These are phyloP conservation scores for Geranium brycei DNA, from an alignment of 345 rosid species.

Conservation along the genomic window DNA sequence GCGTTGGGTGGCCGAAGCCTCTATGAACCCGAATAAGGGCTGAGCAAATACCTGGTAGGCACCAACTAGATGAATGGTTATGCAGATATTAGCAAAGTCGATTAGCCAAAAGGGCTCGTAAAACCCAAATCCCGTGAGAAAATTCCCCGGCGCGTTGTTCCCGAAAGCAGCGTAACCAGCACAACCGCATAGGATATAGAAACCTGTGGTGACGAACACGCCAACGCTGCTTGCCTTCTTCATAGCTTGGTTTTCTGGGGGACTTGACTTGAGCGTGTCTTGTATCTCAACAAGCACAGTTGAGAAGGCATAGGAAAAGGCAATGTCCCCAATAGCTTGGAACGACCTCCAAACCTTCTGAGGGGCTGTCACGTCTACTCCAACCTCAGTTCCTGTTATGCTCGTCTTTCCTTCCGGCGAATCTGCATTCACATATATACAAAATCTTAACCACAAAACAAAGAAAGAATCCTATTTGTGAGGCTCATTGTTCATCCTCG, in stretches of 20 bases:
- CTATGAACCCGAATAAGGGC: slow-evolving; percentile 1
- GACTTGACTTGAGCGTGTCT: slow-evolving; percentile 52
- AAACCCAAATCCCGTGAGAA: slow-evolving; percentile 15
- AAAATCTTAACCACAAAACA: not conserved
- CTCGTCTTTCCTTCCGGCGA: slow-evolving; percentile 29
- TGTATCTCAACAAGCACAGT: not conserved
- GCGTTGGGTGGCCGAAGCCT: not conserved
- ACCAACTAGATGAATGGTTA: slow-evolving; percentile 12
- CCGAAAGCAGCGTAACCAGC: slow-evolving; percentile 43
- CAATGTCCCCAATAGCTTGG: not conserved
- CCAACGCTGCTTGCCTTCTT: slow-evolving; percentile 48
- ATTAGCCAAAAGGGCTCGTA: slow-evolving; percentile 13
- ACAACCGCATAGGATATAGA: slow-evolving; percentile 66
- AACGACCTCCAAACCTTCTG: slow-evolving; percentile 41
- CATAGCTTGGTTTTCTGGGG: slow-evolving; percentile 60
- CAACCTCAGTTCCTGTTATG: slow-evolving; percentile 45
- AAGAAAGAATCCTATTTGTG: too few relatives aligned
- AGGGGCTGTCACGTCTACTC: slow-evolving; percentile 52
- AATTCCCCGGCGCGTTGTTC: slow-evolving; percentile 10
- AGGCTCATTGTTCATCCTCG: not conserved
- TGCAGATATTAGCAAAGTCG: slow-evolving; percentile 12
- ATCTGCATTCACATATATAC: slow-evolving; percentile 8
- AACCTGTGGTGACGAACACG: slow-evolving; percentile 45
- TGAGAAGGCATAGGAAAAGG: not conserved
- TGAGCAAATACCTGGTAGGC: slow-evolving; percentile 16